phyloP scores from a whole-genome alignment of 805 yeast genomes.

The Crinitomyces ghanaensis region DNA sequence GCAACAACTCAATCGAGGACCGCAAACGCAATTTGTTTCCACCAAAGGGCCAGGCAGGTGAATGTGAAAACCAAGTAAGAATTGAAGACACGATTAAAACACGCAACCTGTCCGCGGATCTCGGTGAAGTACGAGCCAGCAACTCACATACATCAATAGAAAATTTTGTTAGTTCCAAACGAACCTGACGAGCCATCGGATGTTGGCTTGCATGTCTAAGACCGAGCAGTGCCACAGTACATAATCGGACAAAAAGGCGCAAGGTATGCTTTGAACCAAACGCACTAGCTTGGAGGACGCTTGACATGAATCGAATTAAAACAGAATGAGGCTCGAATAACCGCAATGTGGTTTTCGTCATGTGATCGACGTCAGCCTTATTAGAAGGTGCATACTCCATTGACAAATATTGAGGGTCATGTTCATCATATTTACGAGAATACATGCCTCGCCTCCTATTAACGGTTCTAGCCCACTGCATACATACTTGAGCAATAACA shows the following conservation, averaged over 20 bases:
- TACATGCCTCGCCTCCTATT: conserved; percentile 52
- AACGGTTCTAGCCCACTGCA: conserved; percentile 58
- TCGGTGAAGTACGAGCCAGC: conserved; percentile 40
- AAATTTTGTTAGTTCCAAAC: conserved; percentile 65
- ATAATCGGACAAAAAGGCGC: conserved; percentile 53
- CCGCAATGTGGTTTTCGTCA: conserved; percentile 38
- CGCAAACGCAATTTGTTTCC: conserved; percentile 61
- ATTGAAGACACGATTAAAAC: conserved; percentile 50
- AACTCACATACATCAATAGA: conserved; percentile 52
- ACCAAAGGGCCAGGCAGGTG: conserved; percentile 70
- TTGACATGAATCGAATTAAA: conserved; percentile 55
- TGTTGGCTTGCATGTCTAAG: conserved; percentile 61
- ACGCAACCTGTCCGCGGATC: conserved; percentile 35
- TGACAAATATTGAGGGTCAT: conserved; percentile 46
- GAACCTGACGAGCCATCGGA: conserved; percentile 62
- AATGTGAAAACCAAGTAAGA: conserved; percentile 64
- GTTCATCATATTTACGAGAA: conserved; percentile 42
- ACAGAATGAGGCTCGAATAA: conserved; percentile 56
- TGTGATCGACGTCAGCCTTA: conserved; percentile 42
- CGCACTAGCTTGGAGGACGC: conserved; percentile 70
- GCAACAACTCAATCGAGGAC: conserved; percentile 52
- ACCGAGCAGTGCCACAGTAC: conserved; percentile 34
- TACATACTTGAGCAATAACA: conserved; percentile 58
- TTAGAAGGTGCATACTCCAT: conserved; percentile 91
- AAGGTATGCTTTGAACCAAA: conserved; percentile 60